phyloP scores from a whole-genome alignment of 2,329 filamentous ascomycete species.

The Didymella pomorum region DNA sequence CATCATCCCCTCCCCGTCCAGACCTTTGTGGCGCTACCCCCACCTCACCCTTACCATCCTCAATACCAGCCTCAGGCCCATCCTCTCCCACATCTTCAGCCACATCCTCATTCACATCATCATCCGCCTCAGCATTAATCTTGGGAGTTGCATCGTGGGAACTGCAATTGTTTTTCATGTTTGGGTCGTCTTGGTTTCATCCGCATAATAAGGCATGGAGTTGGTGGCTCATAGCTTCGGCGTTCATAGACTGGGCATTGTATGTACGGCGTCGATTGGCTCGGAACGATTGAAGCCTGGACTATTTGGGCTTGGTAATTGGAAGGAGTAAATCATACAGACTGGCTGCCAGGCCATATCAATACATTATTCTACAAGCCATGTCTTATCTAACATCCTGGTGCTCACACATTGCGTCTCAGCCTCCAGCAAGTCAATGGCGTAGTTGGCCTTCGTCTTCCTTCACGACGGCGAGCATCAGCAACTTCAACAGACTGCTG shows the following conservation, averaged over 20 bases:
- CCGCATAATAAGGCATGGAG: conserved; percentile 15
- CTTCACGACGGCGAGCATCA: neutral
- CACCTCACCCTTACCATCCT: neutral
- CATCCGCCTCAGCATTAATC: conserved; percentile 11
- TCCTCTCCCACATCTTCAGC: conserved; percentile 4
- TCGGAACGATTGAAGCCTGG: neutral
- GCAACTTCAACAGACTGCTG: neutral
- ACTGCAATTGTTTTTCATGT: neutral
- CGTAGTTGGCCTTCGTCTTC: neutral
- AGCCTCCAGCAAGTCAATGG: neutral
- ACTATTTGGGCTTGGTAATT: neutral
- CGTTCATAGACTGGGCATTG: conserved; percentile 15
- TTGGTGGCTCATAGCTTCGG: conserved; percentile 16
- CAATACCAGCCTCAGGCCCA: neutral
- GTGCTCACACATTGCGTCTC: too few relatives aligned
- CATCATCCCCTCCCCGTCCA: neutral
- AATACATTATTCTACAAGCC: neutral
- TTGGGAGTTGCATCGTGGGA: too few relatives aligned
- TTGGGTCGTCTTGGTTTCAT: neutral
- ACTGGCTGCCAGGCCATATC: conserved; percentile 7
- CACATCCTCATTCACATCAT: conserved; percentile 5
- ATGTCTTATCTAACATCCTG: too few relatives aligned
- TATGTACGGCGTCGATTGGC: conserved; percentile 10
- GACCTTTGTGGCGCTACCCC: neutral
- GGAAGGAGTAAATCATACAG: neutral